Evolutionary conservation across 2,329 filamentous ascomycete species (phyloP).

Genomic region (Thelonectria blattea): DNA sequence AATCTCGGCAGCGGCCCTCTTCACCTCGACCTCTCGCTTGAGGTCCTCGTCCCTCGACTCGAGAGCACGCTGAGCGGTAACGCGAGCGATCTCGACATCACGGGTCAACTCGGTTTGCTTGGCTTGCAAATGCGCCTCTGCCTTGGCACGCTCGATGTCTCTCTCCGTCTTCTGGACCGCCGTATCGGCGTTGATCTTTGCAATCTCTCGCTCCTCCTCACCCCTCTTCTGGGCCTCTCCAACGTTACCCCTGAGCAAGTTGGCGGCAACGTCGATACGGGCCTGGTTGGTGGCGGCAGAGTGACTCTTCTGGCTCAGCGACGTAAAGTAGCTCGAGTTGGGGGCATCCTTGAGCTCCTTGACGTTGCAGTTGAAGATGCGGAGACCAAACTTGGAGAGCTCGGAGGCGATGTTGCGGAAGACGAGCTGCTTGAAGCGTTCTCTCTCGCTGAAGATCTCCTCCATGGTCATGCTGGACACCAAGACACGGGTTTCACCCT

Average conservation of each 20-base stretch:
- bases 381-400: conserved; percentile 79
- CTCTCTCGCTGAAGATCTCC: conserved; percentile 81
- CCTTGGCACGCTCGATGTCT: conserved; percentile 79
- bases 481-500: conserved; percentile 83
- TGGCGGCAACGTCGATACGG: conserved; percentile 68
- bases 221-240: conserved; percentile 81
- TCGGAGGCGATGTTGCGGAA: conserved; percentile 80
- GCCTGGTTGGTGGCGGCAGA: conserved; percentile 86
- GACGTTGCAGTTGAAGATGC: conserved; percentile 76
- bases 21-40: conserved; percentile 77
- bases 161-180: conserved; percentile 85
- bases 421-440: conserved; percentile 78
- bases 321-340: conserved; percentile 82
- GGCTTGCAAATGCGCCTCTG: conserved; percentile 77
- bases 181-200: conserved; percentile 86
- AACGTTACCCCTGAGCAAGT: conserved; percentile 70
- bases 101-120: conserved; percentile 74
- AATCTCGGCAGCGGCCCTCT: conserved; percentile 79
- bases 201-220: conserved; percentile 82
- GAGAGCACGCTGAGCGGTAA: conserved; percentile 74
- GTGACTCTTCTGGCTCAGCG: conserved; percentile 81
- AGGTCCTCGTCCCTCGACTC: conserved; percentile 82
- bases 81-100: conserved; percentile 77
- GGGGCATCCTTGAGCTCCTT: conserved; percentile 87
- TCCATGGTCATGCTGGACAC: conserved; percentile 93